Base-by-base conservation (phyloP, 2,329 filamentous ascomycete genomes). In the Claviceps arundinis region DNA sequence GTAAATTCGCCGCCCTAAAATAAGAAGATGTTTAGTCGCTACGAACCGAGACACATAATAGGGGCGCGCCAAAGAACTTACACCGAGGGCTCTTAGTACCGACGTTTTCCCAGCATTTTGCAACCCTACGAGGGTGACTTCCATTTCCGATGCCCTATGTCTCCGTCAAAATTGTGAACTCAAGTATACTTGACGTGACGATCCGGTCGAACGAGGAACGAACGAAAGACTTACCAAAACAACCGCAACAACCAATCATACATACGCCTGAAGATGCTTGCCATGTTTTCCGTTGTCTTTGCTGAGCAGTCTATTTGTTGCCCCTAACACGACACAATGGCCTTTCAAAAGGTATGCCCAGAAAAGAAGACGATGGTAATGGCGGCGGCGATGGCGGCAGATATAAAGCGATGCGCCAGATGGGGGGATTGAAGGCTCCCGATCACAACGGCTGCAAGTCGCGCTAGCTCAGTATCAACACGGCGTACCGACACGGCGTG, bases 81-180 rank as follows among this genome's bases (percentile, higher is more conserved):
- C 93, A 75, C 91, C 90, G 62, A 98, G 78, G 62, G 97, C 91
- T 62, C 90, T 81, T 68, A 98, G 76, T 64, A 98, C 71, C 56
- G 91, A 97, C 41, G 93, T 97, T 74, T 98, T 98, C 64, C 93
- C 93, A 54, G 93, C 93, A 73, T 97, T 97, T 68, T 98, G 93
- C 65, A 98, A 74, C 24, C 93, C 93, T 68, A 98, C 91, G 85
- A 98, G 95, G 61, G 93, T 97, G 67, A 98, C 91, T 72, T 98
- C 93, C 90, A 98, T 96, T 75, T 98, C 93, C 59, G 90, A 95
- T 60, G 91, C 89, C 93, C 91, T 96, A 59, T 56, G 53, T 50
- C 30, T 40, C 19, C 43, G 42, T 64, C 56, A 64, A 54, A 50
- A 56, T 52, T 47, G 37, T 13, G 4, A 30, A 22, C 22, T n/a